A percentile compares a stretch with the other conserved stretches of the same genome.
Evolutionary conservation across 257 asterid species (phyloP).

Genomic region (Linaria vulgaris): DNA sequence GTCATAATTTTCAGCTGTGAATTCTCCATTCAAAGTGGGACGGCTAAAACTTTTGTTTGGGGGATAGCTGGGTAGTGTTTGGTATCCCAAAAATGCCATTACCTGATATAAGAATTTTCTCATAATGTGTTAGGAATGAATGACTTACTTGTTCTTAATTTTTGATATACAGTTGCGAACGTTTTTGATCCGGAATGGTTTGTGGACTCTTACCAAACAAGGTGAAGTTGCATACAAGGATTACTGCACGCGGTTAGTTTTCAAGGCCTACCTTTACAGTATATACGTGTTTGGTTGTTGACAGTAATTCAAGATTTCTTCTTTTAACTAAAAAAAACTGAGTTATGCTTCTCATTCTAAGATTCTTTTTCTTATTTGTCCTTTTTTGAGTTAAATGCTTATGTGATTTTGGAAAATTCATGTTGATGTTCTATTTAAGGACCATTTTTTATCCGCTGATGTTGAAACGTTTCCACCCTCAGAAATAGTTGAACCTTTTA

Average conservation of each 20-base stretch:
- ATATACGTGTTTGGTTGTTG: slow-evolving; percentile 10
- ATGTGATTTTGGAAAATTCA: not conserved
- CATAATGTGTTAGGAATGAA: no score
- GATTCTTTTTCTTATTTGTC: not conserved
- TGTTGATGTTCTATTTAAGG: slow-evolving; percentile 2
- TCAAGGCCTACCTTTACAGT: slow-evolving; percentile 12
- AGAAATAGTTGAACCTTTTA: slow-evolving; percentile 13
- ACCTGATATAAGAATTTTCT: no score
- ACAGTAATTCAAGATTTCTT: no score
- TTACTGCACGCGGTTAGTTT: slow-evolving; percentile 74
- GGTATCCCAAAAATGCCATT: no score
- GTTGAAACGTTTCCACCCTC: slow-evolving; percentile 13
- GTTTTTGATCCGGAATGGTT: slow-evolving; percentile 90
- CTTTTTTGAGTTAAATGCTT: no score
- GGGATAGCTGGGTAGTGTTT: no score
- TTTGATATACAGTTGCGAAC: slow-evolving; percentile 68
- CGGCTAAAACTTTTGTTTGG: no score
- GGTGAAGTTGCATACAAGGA: slow-evolving; percentile 89
- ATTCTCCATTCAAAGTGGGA: no score
- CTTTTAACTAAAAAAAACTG: no score
- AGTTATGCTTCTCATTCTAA: slow-evolving; percentile 16
- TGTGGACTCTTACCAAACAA: slow-evolving; percentile 79
- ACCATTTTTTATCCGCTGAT: slow-evolving; percentile 12
- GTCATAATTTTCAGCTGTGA: no score
- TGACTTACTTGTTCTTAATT: slow-evolving; percentile 20